A percentile compares a stretch with the other conserved stretches of the same genome.
Evolutionary conservation across 495 filamentous ascomycete genomes (phyloP).

Genomic region (Hypoxylon perforatum): DNA sequence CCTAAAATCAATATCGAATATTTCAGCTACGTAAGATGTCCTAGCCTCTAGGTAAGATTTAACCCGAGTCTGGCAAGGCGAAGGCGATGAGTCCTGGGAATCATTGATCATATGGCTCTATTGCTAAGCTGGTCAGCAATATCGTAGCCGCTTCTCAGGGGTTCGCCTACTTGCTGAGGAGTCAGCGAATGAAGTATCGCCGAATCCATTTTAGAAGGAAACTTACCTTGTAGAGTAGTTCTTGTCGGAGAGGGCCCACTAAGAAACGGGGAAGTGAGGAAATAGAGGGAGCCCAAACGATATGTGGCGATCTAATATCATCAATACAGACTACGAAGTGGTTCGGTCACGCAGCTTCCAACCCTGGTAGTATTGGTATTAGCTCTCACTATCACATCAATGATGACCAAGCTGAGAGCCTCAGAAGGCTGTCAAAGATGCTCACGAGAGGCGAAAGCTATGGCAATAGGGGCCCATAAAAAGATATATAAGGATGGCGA

Average conservation of each 20-base stretch:
- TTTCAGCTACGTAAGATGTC: conserved; percentile 16
- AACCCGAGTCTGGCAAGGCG: conserved; percentile 10
- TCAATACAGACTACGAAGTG: conserved; percentile 15
- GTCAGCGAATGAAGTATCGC: conserved; percentile 6
- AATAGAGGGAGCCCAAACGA: background rate
- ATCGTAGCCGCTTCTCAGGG: background rate
- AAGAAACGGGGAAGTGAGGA: background rate
- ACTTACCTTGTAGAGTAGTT: background rate
- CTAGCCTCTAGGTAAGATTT: conserved; percentile 6
- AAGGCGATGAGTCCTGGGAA: background rate
- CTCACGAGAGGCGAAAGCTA: background rate
- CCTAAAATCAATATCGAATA: background rate
- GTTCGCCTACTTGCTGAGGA: background rate
- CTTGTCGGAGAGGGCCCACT: background rate
- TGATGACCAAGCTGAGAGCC: background rate
- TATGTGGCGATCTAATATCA: conserved; percentile 6
- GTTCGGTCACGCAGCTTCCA: conserved; percentile 19
- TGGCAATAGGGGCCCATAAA: background rate
- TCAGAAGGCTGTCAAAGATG: background rate
- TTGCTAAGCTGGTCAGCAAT: conserved; percentile 17
- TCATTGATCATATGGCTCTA: conserved; percentile 21
- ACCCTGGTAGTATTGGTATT: conserved; percentile 8
- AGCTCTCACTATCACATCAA: conserved; percentile 8
- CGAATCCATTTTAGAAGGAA: background rate
- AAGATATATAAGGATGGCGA: conserved; percentile 23